Conservation (phyloP, 1,139 yeast species). For the Hansenula lynferdii region DNA sequence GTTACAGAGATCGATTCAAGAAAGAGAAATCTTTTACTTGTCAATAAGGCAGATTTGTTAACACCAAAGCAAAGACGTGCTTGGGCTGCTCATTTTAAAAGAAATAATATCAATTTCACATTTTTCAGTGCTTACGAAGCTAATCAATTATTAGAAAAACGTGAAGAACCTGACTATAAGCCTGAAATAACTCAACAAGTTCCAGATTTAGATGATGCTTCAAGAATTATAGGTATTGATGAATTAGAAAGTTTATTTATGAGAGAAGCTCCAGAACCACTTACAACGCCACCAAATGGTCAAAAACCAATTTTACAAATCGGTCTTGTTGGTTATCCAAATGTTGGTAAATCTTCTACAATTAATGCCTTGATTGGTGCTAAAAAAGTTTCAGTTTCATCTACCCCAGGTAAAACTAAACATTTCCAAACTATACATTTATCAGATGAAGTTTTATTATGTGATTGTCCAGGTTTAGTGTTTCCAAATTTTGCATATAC, state of each 20-base stretch:
- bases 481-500: constrained; percentile 98
- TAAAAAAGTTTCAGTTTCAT: constrained; percentile 93
- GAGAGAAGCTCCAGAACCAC: constrained; percentile 71
- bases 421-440: constrained; percentile 96
- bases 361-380: constrained; percentile 95
- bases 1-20: constrained; percentile 68
- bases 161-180: constrained; percentile 19
- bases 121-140: constrained; percentile 92
- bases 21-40: constrained; percentile 76
- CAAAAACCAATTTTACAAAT: constrained; percentile 65
- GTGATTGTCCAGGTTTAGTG: constrained; percentile 99
- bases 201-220: constrained; percentile 38
- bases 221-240: constrained; percentile 72
- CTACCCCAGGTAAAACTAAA: constrained; percentile 98
- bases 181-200: constrained; percentile 23
- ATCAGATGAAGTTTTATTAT: constrained; percentile 75
- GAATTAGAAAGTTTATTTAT: constrained; percentile 81
- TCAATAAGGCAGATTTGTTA: constrained; percentile 91
- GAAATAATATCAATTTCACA: constrained; percentile 70
- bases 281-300: constrained; percentile 51
- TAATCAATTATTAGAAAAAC: constrained; percentile 60
- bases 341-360: constrained; percentile 96
- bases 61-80: constrained; percentile 67
- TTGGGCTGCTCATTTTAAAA: constrained; percentile 83
- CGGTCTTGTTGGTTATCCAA: constrained; percentile 93